These are phyloP conservation scores for Arthonia radiata DNA, from an alignment of 495 filamentous ascomycete species.

Conservation along the genomic window DNA sequence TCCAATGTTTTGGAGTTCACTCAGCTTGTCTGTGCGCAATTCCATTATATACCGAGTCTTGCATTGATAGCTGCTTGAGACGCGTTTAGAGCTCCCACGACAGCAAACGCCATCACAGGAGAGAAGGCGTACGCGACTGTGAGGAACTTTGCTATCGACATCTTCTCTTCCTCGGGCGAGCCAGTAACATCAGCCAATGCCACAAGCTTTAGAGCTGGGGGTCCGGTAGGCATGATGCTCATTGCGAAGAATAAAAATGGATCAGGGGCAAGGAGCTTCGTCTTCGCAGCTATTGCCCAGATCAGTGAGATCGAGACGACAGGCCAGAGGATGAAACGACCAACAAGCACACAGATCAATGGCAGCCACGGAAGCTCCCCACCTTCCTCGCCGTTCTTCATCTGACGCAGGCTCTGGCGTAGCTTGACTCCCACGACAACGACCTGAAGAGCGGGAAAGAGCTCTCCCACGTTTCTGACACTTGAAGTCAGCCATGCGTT, in stretches of 20 bases:
- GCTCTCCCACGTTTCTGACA: conserved; percentile 36
- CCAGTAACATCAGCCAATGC: conserved; percentile 40
- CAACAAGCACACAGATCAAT: conserved; percentile 26
- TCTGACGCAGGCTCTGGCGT: conserved; percentile 23
- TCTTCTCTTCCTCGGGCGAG: conserved; percentile 31
- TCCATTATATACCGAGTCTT: too few relatives aligned
- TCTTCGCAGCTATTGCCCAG: conserved; percentile 34
- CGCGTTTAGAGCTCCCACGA: conserved; percentile 26
- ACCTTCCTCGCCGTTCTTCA: conserved; percentile 22
- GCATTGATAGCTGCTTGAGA: conserved; percentile 12
- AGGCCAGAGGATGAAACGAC: conserved; percentile 46
- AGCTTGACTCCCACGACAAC: conserved; percentile 50
- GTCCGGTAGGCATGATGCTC: conserved; percentile 57
- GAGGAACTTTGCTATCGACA: conserved; percentile 44
- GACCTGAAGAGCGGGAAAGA: conserved; percentile 50
- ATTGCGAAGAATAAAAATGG: conserved; percentile 53
- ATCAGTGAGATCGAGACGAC: conserved; percentile 31
- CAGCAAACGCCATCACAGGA: conserved; percentile 25
- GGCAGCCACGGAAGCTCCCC: conserved; percentile 25
- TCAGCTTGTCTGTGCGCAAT: too few relatives aligned
- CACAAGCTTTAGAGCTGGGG: conserved; percentile 43
- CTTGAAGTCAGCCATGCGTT: conserved; percentile 46
- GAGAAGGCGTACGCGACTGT: conserved; percentile 29
- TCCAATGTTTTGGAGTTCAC: too few relatives aligned
- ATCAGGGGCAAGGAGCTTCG: conserved; percentile 29